Evolutionary conservation across 805 yeast genomes (phyloP).

Genomic region (Yarrowia divulgata): DNA sequence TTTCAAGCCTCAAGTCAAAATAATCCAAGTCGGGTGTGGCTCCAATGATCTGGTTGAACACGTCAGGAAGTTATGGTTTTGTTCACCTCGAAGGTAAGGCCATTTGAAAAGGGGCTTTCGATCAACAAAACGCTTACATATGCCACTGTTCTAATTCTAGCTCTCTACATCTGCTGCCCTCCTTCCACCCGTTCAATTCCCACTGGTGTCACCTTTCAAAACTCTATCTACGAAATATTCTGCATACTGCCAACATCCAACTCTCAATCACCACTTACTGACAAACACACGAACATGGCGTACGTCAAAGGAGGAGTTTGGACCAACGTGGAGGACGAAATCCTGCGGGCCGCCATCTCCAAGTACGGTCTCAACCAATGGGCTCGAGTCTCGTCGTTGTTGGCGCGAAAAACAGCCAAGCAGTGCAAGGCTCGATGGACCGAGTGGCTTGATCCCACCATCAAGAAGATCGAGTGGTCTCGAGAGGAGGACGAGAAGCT

Average conservation of each 20-base stretch:
- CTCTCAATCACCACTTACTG: neutral
- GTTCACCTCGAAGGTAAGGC: too few relatives aligned
- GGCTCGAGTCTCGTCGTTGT: constrained; percentile 87
- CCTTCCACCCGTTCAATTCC: neutral
- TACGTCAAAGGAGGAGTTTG: constrained; percentile 84
- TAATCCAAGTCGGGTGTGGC: too few relatives aligned
- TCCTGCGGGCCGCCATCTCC: constrained; percentile 86
- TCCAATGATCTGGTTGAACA: too few relatives aligned
- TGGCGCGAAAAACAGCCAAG: constrained; percentile 84
- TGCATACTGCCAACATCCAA: neutral
- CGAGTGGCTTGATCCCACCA: constrained; percentile 81
- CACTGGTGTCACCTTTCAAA: neutral
- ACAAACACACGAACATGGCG: constrained; percentile 17
- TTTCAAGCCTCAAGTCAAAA: too few relatives aligned
- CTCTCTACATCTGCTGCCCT: too few relatives aligned
- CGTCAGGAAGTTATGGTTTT: too few relatives aligned
- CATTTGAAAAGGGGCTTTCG: too few relatives aligned
- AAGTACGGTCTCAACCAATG: constrained; percentile 95
- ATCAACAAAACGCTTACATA: too few relatives aligned
- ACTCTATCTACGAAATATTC: neutral
- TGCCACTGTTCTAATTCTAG: too few relatives aligned
- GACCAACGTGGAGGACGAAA: constrained; percentile 86
- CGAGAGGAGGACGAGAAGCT: constrained; percentile 77
- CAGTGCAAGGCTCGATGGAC: constrained; percentile 94
- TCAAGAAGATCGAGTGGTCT: constrained; percentile 72